Evolutionary conservation across 192 early-diverging fungal genomes (phyloP), one percentile per base, ranked within the genome.

Genomic region (Neocallimastix lanati): DNA sequence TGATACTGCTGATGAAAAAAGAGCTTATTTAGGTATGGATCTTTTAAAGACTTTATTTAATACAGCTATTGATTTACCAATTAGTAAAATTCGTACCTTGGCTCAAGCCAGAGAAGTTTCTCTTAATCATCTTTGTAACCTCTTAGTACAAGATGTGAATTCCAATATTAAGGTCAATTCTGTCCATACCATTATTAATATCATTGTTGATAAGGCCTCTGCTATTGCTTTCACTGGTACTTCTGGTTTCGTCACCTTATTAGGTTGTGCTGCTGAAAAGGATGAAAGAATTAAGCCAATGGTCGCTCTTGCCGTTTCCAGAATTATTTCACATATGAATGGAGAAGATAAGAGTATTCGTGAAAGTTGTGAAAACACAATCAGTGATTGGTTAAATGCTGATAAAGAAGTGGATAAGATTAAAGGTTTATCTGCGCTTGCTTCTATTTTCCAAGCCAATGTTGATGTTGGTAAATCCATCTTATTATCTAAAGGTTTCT

Each of bases 371-470:
- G 40, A 50, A 50, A 21, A 14, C 18, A 82, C 16, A 4, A 25
- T 36, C 0, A 38, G 21, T 28, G 78, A 76, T 77, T 36, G 81
- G 76, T 29, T 82, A 36, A 81, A 82, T n/a, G 81, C 81, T 36
- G 78, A 28, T n/a, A 76, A 76, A n/a, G 82, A 82, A 33, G 28
- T 67, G 2, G 36, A 82, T 28, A 79, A 78, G 29, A 83, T 81
- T 4, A 79, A 28, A 37, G 86, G 86, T 15, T 76, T 86, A 25
- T 78, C 78, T 28, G 89, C 94, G 0, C 80, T 94, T 13, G 86
- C 86, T 2, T 82, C 91, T 3, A 76, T 95, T 28, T 92, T 95
- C 77, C 92, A 94, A 78, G 88, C 91, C 2, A 87, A 86, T 29
- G 82, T 88, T 28, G 81, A 89, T 18, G 81, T 91, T n/a, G 88